Base-by-base conservation (phyloP, 2,329 filamentous ascomycete genomes). In the Diaporthe batatas region DNA sequence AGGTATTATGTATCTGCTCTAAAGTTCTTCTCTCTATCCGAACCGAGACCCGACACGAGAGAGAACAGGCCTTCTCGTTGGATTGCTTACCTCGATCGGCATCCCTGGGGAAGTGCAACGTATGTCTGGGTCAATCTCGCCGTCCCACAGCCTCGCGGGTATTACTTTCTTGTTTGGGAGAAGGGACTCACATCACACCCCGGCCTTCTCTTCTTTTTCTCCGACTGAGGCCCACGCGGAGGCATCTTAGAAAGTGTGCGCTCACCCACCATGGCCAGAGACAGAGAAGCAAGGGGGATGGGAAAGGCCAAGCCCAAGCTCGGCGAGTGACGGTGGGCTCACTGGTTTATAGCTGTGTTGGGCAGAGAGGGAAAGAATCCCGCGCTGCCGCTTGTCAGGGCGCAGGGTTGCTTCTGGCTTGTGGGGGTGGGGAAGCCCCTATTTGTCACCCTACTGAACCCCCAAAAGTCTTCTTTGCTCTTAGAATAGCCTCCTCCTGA, bases 201-300 rank as follows among this genome's bases (percentile, higher is more conserved):
- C 23, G 59, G 59, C 59, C 59, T 49, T 44, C 59, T 64, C 59
- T 64, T 64, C 58, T 64, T 64, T 64, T 42, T 64, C 18, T 64
- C 59, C 25, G 59, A 32, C 59, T 64, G 59, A 49, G 59, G 42
- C 2, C 25, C 39, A 49, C 42, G 42, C 59, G 59, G 59, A 49
- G 59, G 59, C 59, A 64, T 64, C 42, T 64, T 64, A 39, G 59
- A 47, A 64, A 23, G 39, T 49, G 42, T 42, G 58, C 58, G 59
- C 36, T 39, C 36, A 4, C 36, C 11, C 59, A 64, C 59, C 39
- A 42, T 64, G 59, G 42, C 42, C 59, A 32, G 25, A 64, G 47
- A n/a, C 59, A 47, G 42, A 47, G 42, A 47, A 49, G 47, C 59
- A 64, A 47, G 59, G 58, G 58, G 58, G 39, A 39, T 25, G 23